Conservation (phyloP, 1,284 basidiomycete species). For the Leccinum cinnamomeum region DNA sequence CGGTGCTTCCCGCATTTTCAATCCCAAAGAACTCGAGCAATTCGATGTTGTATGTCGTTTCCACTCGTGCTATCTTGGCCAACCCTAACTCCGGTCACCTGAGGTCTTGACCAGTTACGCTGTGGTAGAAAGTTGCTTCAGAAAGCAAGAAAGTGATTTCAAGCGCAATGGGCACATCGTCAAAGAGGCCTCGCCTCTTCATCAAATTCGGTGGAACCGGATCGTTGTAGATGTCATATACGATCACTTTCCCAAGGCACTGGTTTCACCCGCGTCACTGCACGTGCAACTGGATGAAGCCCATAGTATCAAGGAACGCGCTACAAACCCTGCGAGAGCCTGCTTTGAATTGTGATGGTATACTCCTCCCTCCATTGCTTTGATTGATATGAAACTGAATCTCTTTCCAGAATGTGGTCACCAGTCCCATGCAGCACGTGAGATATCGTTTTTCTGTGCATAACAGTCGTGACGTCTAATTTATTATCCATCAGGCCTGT, state of each 20-base stretch:
- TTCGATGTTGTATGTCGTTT: slow-evolving; percentile 77
- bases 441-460: slow-evolving; percentile 25
- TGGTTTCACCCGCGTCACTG: slow-evolving; percentile 5
- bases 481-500: slow-evolving; percentile 54
- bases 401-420: slow-evolving; percentile 75
- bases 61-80: not conserved
- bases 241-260: not conserved
- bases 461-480: slow-evolving; percentile 6
- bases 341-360: slow-evolving; percentile 88
- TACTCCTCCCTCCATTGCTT: slow-evolving; percentile 15
- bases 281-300: slow-evolving; percentile 85
- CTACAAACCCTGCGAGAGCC: slow-evolving; percentile 95
- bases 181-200: slow-evolving; percentile 88
- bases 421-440: slow-evolving; percentile 90
- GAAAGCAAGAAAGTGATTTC: slow-evolving; percentile 92
- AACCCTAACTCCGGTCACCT: slow-evolving; percentile 8
- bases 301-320: slow-evolving; percentile 96
- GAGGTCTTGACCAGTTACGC: slow-evolving; percentile 78
- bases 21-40: slow-evolving; percentile 71
- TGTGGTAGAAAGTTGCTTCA: slow-evolving; percentile 89
- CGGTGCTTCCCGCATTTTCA: slow-evolving; percentile 67
- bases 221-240: slow-evolving; percentile 52
- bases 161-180: slow-evolving; percentile 83
- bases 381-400: not conserved
- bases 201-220: slow-evolving; percentile 86